A percentile compares a stretch with the other conserved stretches of the same genome.
phyloP scores from a whole-genome alignment of 2,329 filamentous ascomycete genomes.

The Pseudogymnoascus sp. region DNA sequence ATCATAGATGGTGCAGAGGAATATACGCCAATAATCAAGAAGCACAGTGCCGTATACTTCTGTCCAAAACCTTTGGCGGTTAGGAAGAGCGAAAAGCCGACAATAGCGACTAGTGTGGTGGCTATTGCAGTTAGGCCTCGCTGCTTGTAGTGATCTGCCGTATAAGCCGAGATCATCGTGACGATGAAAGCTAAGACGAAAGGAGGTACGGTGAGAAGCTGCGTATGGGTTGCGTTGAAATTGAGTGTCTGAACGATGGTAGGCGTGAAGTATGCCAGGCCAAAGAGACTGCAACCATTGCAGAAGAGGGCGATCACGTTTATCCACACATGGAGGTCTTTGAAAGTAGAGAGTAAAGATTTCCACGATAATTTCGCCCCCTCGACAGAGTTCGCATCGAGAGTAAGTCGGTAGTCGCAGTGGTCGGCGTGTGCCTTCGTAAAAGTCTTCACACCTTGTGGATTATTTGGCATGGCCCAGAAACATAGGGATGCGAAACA shows the following conservation, averaged over 20 bases:
- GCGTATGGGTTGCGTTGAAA: slow-evolving; percentile 24
- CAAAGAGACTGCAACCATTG: slow-evolving; percentile 6
- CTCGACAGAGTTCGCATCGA: slow-evolving; percentile 4
- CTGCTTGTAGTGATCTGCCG: slow-evolving; percentile 26
- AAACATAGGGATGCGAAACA: slow-evolving; percentile 61
- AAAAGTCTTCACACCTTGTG: neutral
- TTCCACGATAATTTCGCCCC: neutral
- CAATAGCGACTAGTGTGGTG: slow-evolving; percentile 26
- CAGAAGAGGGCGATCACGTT: neutral
- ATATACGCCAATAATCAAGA: slow-evolving; percentile 16
- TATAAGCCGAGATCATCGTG: slow-evolving; percentile 23
- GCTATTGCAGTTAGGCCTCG: slow-evolving; percentile 24
- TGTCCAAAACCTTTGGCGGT: slow-evolving; percentile 24
- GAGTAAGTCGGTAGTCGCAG: slow-evolving; percentile 5
- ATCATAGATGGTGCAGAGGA: neutral
- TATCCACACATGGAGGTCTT: neutral
- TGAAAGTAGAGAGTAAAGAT: neutral
- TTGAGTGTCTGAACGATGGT: slow-evolving; percentile 27
- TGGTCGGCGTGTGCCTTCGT: neutral
- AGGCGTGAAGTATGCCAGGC: neutral
- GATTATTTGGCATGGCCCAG: slow-evolving; percentile 14
- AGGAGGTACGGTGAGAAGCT: slow-evolving; percentile 29
- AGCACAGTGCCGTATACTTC: slow-evolving; percentile 35
- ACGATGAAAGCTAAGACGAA: slow-evolving; percentile 24
- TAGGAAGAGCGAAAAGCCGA: slow-evolving; percentile 33